Evolutionary conservation across 1,139 yeast species (phyloP).

Genomic region (Magnusiomyces tetraspermus): DNA sequence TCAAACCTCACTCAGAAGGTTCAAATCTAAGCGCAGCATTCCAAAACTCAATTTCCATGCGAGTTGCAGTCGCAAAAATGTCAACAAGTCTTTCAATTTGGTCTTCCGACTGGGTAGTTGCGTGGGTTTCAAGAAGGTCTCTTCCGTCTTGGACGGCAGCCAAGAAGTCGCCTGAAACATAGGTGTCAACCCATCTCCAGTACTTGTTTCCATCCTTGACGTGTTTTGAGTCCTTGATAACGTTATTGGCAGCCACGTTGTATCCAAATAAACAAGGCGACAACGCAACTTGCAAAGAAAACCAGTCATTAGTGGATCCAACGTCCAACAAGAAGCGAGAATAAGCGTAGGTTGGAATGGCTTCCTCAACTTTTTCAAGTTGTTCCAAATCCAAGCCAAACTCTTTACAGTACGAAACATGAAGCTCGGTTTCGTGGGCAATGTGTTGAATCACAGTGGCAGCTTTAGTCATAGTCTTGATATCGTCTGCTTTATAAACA

Average conservation of each 20-base stretch:
- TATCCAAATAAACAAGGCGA: conserved; percentile 77
- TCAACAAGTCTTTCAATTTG: conserved; percentile 46
- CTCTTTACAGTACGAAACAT: conserved; percentile 42
- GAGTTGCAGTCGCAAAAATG: conserved; percentile 50
- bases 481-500: conserved; percentile 51
- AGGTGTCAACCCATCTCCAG: conserved; percentile 53
- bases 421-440: conserved; percentile 48
- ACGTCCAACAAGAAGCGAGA: conserved; percentile 46
- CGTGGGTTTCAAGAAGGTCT: conserved; percentile 39
- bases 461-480: conserved; percentile 36
- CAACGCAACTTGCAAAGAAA: conserved; percentile 56
- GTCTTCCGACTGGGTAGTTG: conserved; percentile 33
- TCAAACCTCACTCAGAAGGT: not conserved
- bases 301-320: conserved; percentile 48
- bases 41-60: conserved; percentile 60
- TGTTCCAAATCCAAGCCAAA: conserved; percentile 43
- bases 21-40: conserved; percentile 26
- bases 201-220: conserved; percentile 30
- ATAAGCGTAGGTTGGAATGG: conserved; percentile 50
- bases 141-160: conserved; percentile 46
- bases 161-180: conserved; percentile 47
- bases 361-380: conserved; percentile 41
- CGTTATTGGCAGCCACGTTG: conserved; percentile 41
- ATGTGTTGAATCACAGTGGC: conserved; percentile 46
- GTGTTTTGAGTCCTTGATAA: conserved; percentile 16